Percentiles rank a stretch among this genome's conserved stretches.
Conservation (phyloP, 208 protist genomes). For the Phytomonas sp. region DNA sequence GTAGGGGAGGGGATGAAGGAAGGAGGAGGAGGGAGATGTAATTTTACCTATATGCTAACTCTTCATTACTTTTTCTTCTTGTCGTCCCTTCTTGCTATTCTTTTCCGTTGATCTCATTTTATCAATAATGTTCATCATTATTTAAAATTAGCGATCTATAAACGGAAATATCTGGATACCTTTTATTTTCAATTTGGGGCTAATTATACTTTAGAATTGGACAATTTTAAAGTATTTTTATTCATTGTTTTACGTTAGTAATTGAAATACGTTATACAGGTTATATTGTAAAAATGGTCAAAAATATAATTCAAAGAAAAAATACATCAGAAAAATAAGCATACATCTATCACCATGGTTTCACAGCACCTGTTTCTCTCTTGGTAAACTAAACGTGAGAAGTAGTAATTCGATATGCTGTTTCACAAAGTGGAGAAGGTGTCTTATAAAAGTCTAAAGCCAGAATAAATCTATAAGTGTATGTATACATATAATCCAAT, state of each 20-base stretch:
- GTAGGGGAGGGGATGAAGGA: too few species aligned
- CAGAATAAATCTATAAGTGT: not conserved
- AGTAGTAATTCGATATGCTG: not conserved
- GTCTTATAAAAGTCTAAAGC: not conserved
- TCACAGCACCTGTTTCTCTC: too few species aligned
- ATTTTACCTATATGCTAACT: too few species aligned
- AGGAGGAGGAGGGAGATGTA: too few species aligned
- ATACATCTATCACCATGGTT: too few species aligned
- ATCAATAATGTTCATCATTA: too few species aligned
- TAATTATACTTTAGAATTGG: not conserved
- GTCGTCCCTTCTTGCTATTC: too few species aligned
- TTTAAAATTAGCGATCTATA: not conserved
- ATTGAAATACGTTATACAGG: not conserved
- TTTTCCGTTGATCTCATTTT: too few species aligned
- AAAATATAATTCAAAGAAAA: slow-evolving; percentile 1
- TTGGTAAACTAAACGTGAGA: too few species aligned
- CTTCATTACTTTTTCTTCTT: too few species aligned
- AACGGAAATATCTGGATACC: not conserved
- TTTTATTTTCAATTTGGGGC: not conserved
- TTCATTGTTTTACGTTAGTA: not conserved
- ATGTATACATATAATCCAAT: not conserved
- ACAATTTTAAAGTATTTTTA: not conserved
- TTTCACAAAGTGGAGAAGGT: not conserved
- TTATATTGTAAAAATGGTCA: not conserved
- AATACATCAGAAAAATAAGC: not conserved